phyloP scores from a whole-genome alignment of 2,329 filamentous ascomycete species.

The Fusarium sp. region DNA sequence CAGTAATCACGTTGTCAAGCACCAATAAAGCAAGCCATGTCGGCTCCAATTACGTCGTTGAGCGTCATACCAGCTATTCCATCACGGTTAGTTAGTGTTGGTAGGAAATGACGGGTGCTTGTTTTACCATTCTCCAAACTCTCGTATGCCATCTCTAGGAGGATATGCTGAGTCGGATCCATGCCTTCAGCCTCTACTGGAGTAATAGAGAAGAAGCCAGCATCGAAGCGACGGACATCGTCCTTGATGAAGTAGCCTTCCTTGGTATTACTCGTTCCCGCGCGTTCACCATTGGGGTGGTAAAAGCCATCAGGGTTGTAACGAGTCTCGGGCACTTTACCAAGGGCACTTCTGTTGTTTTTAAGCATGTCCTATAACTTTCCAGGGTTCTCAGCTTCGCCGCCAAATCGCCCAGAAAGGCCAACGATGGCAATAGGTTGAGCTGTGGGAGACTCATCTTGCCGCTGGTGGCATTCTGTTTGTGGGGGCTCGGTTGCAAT shows the following conservation, averaged over 20 bases:
- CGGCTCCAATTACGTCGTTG: background rate
- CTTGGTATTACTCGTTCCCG: constrained; percentile 52
- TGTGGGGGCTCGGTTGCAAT: too few species aligned
- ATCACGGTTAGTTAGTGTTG: too few species aligned
- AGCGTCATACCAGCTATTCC: background rate
- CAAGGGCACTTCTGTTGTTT: constrained; percentile 55
- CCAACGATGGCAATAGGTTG: constrained; percentile 55
- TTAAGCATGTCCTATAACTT: constrained; percentile 60
- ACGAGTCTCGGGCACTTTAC: constrained; percentile 57
- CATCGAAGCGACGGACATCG: constrained; percentile 62
- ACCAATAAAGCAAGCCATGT: background rate
- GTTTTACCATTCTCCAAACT: background rate
- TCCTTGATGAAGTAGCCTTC: constrained; percentile 58
- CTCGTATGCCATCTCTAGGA: background rate
- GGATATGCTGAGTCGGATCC: constrained; percentile 38
- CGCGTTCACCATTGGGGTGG: constrained; percentile 58
- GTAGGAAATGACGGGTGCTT: too few species aligned
- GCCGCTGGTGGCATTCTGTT: background rate
- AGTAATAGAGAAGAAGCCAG: constrained; percentile 64
- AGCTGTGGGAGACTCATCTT: background rate
- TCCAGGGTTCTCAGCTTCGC: constrained; percentile 54
- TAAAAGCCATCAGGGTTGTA: constrained; percentile 59
- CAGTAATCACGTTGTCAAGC: background rate
- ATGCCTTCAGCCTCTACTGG: constrained; percentile 63
- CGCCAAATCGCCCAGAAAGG: constrained; percentile 60